phyloP scores from a whole-genome alignment of 305 asterid genomes.

The Rubia tinctorum region DNA sequence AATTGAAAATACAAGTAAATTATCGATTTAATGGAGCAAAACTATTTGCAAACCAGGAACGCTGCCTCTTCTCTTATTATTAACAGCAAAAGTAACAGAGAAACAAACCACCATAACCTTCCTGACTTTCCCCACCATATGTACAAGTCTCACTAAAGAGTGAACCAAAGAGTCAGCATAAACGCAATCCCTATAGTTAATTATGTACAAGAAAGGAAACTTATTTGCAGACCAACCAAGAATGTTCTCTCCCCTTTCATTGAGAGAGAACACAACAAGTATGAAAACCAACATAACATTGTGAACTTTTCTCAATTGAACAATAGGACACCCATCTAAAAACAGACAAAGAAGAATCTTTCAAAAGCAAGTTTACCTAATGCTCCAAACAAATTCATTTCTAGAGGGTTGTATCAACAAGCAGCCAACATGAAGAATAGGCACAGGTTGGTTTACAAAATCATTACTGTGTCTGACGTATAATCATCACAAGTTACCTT shows the following conservation, averaged over 20 bases:
- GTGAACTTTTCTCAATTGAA: not conserved
- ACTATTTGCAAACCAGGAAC: not conserved
- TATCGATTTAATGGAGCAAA: not conserved
- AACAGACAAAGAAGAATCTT: not conserved
- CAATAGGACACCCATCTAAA: not conserved
- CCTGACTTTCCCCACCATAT: not conserved
- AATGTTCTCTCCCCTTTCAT: not conserved
- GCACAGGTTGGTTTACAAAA: constrained; percentile 19
- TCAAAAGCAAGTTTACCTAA: not conserved
- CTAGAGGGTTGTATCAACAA: not conserved
- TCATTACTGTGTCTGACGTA: constrained; percentile 23
- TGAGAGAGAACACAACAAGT: not conserved
- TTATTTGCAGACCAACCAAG: not conserved
- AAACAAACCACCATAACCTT: not conserved
- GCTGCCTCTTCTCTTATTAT: not conserved
- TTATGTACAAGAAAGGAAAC: not conserved
- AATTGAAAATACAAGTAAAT: not conserved
- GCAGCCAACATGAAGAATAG: constrained; percentile 20
- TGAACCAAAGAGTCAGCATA: not conserved
- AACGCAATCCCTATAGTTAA: not conserved
- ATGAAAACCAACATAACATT: not conserved
- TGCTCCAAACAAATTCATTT: not conserved
- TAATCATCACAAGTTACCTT: constrained; percentile 61
- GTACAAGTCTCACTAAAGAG: not conserved
- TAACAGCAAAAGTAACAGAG: too few species aligned